Evolutionary conservation across 345 rosid species (phyloP), one percentile per base, ranked within the genome.

Genomic region (Luvunga scandens): DNA sequence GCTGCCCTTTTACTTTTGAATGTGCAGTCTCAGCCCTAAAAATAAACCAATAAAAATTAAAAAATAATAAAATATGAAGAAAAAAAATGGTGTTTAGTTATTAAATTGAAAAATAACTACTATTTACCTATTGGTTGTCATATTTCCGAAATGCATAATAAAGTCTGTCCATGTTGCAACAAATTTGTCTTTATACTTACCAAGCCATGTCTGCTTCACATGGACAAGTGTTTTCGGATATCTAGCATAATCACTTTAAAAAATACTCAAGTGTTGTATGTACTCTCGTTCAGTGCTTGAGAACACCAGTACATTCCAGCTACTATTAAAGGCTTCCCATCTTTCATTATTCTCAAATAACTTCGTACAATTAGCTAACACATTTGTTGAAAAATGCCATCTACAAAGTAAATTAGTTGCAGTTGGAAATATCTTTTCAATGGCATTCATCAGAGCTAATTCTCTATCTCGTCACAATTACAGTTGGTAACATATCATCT

Each of bases 81-180:
- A 45, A 45, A 0, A 45, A 12, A 45, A 45, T 45, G 50, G 50
- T 45, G 50, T 45, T 45, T 45, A 28, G 33, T 28, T 12, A 53
- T 18, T 18, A 16, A 50, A 27, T 18, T 28, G 33, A n/a, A 45
- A 28, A 75, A 30, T 42, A 45, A 48, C 33, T 45, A 45, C 0
- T 45, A 3, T 64, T 27, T 77, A 77, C 79, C 74, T 77, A 5
- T 68, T 77, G 33, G 24, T 25, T 31, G 36, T 34, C 22, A 69
- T 45, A 68, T 68, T 77, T 34, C 75, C 48, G 36, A 68, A 77
- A 27, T 77, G 79, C 74, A 77, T 77, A 12, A 19, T 21, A 27
- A 27, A 25, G 48, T 66, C 22, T 24, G 66, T 77, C 79, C 65
- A 66, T 1, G 56, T 39, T 57, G 55, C 66, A 33, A 68, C 67